phyloP scores from a whole-genome alignment of 2,329 filamentous ascomycete species.

The Ophiostoma sp. region DNA sequence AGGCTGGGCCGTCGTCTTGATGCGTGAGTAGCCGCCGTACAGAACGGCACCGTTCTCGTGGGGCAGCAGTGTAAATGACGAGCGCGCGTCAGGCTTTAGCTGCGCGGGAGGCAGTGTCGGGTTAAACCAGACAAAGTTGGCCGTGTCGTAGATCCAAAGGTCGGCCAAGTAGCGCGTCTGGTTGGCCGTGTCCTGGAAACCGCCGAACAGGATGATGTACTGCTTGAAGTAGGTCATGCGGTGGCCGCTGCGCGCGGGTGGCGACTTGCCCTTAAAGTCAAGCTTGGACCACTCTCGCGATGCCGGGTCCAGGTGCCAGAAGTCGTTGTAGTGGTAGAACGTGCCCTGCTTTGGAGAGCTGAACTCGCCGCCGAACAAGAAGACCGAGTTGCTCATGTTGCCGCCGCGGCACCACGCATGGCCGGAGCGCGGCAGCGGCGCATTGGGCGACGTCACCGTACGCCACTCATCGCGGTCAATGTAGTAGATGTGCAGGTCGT shows the following conservation, averaged over 20 bases:
- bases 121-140: constrained; percentile 77
- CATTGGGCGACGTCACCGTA: constrained; percentile 82
- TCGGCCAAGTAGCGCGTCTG: constrained; percentile 91
- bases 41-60: constrained; percentile 85
- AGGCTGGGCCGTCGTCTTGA: constrained; percentile 66
- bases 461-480: constrained; percentile 87
- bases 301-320: constrained; percentile 84
- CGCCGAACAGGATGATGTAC: constrained; percentile 91
- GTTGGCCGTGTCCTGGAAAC: constrained; percentile 94
- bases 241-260: constrained; percentile 82
- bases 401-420: constrained; percentile 92
- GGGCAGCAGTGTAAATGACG: constrained; percentile 85
- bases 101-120: constrained; percentile 70
- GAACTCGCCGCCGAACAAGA: constrained; percentile 94
- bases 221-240: constrained; percentile 97
- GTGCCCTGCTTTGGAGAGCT: constrained; percentile 95
- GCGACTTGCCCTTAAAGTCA: constrained; percentile 69
- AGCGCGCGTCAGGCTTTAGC: constrained; percentile 83
- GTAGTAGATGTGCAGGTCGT: constrained; percentile 64
- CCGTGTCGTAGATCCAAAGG: constrained; percentile 91
- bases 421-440: constrained; percentile 80
- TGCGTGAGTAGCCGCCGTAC: constrained; percentile 88
- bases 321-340: constrained; percentile 99
- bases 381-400: constrained; percentile 73
- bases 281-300: constrained; percentile 86